Evolutionary conservation across 805 yeast species (phyloP), one percentile per base, ranked within the genome.

Genomic region (Starmerella vaccinii): DNA sequence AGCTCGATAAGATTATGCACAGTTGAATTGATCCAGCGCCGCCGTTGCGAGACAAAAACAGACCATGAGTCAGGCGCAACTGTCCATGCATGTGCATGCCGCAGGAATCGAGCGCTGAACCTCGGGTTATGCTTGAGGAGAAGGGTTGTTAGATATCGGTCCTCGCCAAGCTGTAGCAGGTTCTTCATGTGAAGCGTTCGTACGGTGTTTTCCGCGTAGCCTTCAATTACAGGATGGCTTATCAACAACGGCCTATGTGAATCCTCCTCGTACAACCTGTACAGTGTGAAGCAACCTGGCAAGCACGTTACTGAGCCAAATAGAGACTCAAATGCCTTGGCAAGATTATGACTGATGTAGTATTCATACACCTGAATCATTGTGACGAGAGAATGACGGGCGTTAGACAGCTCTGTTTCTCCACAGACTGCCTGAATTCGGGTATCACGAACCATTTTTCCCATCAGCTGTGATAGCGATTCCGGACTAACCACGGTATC

Each of bases 11-110:
- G 70, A 60, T 78, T 78, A 60, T 78, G 83, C 27, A 78, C 80
- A 0, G 83, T 78, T 5, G 82, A 78, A 65, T 78, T 78, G 58
- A 78, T 78, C 83, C 83, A 78, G 57, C 83, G 76, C 60, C 83
- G 77, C 54, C 83, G 76, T 64, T 78, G 83, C 2, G 83, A 78
- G 53, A 78, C 66, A 58, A 78, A 71, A 24, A 78, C 81, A 46
- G 63, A 63, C 70, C 80, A 78, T 13, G 68, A 67, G 53, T 75
- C 80, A 5, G 83, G 83, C 4, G 78, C 83, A 48, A 77, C 65
- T 1, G 83, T 78, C 62, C 72, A 75, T 53, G 82, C 79, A 16
- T 73, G 71, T 1, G 82, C 83, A 58, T 76, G 76, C 5, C 81
- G 70, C 10, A 77, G 68, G 59, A 75, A 78, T 55, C 76, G 68